phyloP scores from a whole-genome alignment of 768 basidiomycete genomes.

The Auriscalpium microsporum region DNA sequence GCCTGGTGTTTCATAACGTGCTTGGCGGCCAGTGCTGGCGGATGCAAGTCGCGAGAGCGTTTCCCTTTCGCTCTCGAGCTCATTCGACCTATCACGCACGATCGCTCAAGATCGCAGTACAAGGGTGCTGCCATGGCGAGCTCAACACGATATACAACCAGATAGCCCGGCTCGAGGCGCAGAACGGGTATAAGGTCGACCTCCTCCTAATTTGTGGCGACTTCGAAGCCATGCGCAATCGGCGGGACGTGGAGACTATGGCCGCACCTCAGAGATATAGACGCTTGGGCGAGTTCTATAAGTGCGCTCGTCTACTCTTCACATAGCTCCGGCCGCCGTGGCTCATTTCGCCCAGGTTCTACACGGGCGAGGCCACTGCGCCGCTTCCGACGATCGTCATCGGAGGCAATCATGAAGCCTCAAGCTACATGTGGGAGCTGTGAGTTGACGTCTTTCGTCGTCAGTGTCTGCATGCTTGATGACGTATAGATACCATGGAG shows the following conservation, averaged over 20 bases:
- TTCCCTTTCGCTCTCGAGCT: background rate
- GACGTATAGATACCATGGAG: slow-evolving; percentile 80
- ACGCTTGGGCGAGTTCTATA: slow-evolving; percentile 75
- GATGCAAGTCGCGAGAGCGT: background rate
- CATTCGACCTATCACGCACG: background rate
- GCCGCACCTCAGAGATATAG: slow-evolving; percentile 88
- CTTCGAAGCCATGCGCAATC: slow-evolving; percentile 88
- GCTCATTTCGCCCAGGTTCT: slow-evolving; percentile 49
- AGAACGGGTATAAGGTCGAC: slow-evolving; percentile 64
- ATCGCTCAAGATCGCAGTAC: slow-evolving; percentile 60
- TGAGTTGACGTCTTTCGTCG: slow-evolving; percentile 29
- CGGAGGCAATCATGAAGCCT: slow-evolving; percentile 97
- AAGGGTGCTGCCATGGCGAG: slow-evolving; percentile 94
- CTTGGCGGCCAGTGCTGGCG: no score
- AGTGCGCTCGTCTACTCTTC: slow-evolving; percentile 29
- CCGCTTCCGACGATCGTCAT: slow-evolving; percentile 89
- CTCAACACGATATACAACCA: slow-evolving; percentile 81
- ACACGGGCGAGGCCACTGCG: slow-evolving; percentile 72
- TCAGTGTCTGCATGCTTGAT: slow-evolving; percentile 1
- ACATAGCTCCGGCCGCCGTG: no score
- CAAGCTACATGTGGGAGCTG: slow-evolving; percentile 96
- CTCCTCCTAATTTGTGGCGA: slow-evolving; percentile 91
- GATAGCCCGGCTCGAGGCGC: slow-evolving; percentile 52
- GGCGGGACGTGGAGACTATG: slow-evolving; percentile 80
- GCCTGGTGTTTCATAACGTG: no score